Evolutionary conservation across 805 yeast genomes (phyloP), one percentile per base, ranked within the genome.

Genomic region (Ogataea naganishii): DNA sequence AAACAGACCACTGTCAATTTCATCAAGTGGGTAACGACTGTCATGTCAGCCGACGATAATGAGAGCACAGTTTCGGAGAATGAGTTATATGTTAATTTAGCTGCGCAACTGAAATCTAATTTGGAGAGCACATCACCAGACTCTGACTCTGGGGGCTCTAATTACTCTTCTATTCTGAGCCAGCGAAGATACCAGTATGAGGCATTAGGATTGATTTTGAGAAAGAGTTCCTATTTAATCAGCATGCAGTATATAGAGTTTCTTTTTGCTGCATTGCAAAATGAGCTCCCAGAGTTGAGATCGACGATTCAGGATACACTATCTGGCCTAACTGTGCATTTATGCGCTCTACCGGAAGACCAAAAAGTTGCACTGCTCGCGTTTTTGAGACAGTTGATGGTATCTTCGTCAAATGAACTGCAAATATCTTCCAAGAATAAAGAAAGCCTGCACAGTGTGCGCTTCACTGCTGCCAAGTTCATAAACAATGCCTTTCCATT

Each of bases 121-220:
- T 48, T 81, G 3, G 38, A 40, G 6, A 24, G 27, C 9, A 13
- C 14, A 13, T 13, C 12, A 11, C 20, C 29, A 7, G 6, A 15
- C 22, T n/a, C n/a, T n/a, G n/a, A n/a, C n/a, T 6, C 11, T 6
- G 9, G 9, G 6, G 12, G 14, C 7, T 17, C 21, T 6, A 16
- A 14, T 26, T 16, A 17, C 5, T 6, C 22, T 18, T 18, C 22
- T 1, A 43, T 51, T 10, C 25, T 70, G 3, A 41, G 53, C 5
- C 77, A 72, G 40, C 64, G 92, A 41, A 66, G 69, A 43, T 53
- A 65, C 22, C 84, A 81, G 41, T 88, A 84, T 46, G 95, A 83
- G 48, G 77, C 94, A 0, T 51, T 88, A 15, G 92, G 94, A 2
- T 66, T 73, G 14, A 61, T 88, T 6, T 47, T 80, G 29, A 41